Percentiles rank a stretch among this genome's conserved stretches.
phyloP scores from a whole-genome alignment of 306 rosid genomes.

The Quercus robur region DNA sequence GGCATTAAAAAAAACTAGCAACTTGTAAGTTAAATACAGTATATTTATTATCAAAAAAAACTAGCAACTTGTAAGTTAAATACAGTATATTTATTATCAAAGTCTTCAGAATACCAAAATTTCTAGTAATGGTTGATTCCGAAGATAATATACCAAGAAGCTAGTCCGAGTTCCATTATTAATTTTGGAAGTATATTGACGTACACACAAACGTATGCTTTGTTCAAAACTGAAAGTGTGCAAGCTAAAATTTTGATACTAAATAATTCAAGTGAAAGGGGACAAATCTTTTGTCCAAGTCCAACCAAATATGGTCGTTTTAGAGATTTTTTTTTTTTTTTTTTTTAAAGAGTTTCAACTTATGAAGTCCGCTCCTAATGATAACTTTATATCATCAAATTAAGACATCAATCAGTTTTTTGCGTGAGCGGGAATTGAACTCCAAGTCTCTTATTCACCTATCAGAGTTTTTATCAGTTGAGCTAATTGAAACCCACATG shows the following conservation, averaged over 20 bases:
- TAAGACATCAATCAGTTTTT: no score
- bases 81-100: no score
- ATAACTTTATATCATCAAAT: no score
- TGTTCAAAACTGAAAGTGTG: neutral
- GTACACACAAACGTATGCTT: neutral
- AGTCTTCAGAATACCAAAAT: no score
- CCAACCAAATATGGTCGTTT: no score
- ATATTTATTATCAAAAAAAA: neutral
- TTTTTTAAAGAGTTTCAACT: no score
- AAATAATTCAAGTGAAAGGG: neutral
- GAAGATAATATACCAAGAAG: neutral
- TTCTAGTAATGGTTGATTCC: no score
- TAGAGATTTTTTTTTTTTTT: no score
- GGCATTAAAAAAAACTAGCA: neutral
- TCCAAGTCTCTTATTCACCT: no score
- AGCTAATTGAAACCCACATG: no score
- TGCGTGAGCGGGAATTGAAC: accelerated
- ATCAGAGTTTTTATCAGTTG: accelerated
- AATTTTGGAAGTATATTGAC: neutral
- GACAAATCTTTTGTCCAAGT: no score
- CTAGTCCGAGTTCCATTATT: neutral
- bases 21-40: neutral
- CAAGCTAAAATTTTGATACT: neutral
- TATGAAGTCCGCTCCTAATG: accelerated
- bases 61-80: neutral